These are phyloP conservation scores for Myxozyma monticola DNA, from an alignment of 805 yeast genomes.

Conservation along the genomic window DNA sequence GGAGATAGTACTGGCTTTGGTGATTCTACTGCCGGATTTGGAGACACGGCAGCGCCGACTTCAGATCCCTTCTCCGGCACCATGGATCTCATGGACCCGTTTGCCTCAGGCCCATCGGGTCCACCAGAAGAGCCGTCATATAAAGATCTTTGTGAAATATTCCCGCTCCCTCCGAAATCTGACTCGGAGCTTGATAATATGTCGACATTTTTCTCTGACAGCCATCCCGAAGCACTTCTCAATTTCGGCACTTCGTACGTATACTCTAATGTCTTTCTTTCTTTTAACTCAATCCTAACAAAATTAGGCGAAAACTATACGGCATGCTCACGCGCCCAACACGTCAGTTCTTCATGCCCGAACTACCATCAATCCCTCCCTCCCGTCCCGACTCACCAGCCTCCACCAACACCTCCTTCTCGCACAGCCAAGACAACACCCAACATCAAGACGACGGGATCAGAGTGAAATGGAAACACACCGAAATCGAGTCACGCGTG, in stretches of 20 bases:
- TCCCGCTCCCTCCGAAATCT: slow-evolving; percentile 9
- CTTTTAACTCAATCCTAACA: background rate
- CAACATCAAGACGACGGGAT: slow-evolving; percentile 23
- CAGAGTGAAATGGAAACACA: slow-evolving; percentile 17
- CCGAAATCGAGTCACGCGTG: slow-evolving; percentile 18
- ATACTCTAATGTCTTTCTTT: background rate
- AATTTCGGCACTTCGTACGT: slow-evolving; percentile 15
- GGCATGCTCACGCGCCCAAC: slow-evolving; percentile 32
- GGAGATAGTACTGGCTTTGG: background rate
- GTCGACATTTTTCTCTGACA: slow-evolving; percentile 14
- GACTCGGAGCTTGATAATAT: slow-evolving; percentile 10
- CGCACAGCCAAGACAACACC: slow-evolving; percentile 5
- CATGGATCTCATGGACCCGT: slow-evolving; percentile 5
- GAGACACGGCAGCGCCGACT: background rate
- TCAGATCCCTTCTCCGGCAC: background rate
- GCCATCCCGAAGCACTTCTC: slow-evolving; percentile 9
- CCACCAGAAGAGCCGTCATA: slow-evolving; percentile 7
- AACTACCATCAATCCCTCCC: background rate
- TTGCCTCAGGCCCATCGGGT: slow-evolving; percentile 2
- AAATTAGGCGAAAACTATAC: slow-evolving; percentile 27
- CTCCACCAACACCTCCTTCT: slow-evolving; percentile 10
- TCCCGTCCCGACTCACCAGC: slow-evolving; percentile 14
- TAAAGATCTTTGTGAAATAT: slow-evolving; percentile 1
- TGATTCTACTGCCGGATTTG: background rate
- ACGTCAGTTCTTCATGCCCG: slow-evolving; percentile 32